Evolutionary conservation across 768 basidiomycete genomes (phyloP), one percentile per base, ranked within the genome.

Genomic region (Suillus subluteus): DNA sequence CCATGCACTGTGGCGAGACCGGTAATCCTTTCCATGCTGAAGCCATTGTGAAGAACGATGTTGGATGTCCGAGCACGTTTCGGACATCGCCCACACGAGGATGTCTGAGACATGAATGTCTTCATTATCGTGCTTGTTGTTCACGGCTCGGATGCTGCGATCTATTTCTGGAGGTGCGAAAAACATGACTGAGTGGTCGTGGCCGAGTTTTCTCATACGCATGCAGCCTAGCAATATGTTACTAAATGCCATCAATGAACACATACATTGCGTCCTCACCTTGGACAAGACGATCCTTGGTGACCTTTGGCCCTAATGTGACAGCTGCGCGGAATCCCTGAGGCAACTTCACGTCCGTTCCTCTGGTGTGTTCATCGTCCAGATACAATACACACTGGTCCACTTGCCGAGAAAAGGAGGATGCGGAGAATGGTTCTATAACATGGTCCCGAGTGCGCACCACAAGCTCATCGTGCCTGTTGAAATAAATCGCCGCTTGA

Each of bases 321-420:
- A 86, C 84, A 6, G 79, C 82, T 6, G 83, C 82, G 5, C 80
- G 76, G 43, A 74, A 80, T 21, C 75, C 65, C 1, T 23, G 64
- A 0, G 87, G 86, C 40, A 87, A 74, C 52, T 82, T 86, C 16
- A 87, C 73, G 65, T 87, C 86, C 0, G 86, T 87, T 6, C 86
- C 86, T 15, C 73, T 48, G 2, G 73, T 74, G 65, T 86, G 86
- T 0, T 83, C 82, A 61, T 87, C 86, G 58, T 87, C 86, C 0
- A 87, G 80, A 67, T 87, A 87, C 2, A 86, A 69, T 6, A 83
- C 66, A 41, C 83, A 84, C 64, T 77, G 73, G 6, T 68, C 86
- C 65, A 26, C 80, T 82, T 65, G 55, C 80, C 79, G 41, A 54
- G 70, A 11, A 80, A 69, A 77, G 70, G 9, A 83, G 70, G 85